Conservation (phyloP, 139 green algal genomes). For the Diplosphaera chodatii region DNA sequence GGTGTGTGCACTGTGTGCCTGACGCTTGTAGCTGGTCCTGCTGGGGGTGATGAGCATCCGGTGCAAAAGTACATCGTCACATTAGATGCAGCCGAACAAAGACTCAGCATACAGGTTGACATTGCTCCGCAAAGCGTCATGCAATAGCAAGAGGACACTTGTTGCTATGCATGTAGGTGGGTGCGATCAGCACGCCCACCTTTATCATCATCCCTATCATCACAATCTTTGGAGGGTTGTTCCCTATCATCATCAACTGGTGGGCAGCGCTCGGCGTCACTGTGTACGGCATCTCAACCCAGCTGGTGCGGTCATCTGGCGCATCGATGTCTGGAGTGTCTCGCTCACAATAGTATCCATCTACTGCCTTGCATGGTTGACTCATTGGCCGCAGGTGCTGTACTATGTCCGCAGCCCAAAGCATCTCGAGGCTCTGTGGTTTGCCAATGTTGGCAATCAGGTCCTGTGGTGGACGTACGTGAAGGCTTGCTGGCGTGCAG, state of each 20-base stretch:
- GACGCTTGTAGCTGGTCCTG: too few relatives aligned
- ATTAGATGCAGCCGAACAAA: too few relatives aligned
- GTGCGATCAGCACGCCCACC: slow-evolving; percentile 20
- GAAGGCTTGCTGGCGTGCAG: slow-evolving; percentile 15
- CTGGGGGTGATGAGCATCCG: too few relatives aligned
- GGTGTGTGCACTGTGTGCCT: too few relatives aligned
- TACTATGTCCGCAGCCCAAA: slow-evolving; percentile 11
- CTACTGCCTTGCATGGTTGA: too few relatives aligned
- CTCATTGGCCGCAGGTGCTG: background rate
- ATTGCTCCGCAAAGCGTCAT: too few relatives aligned
- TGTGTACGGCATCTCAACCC: slow-evolving; percentile 16
- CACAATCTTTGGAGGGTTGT: slow-evolving; percentile 28
- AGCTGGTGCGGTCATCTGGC: slow-evolving; percentile 9
- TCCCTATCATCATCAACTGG: slow-evolving; percentile 25
- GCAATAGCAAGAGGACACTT: too few relatives aligned
- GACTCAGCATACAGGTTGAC: too few relatives aligned
- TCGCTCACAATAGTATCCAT: too few relatives aligned
- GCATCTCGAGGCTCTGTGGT: slow-evolving; percentile 23
- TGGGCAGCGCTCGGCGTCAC: slow-evolving; percentile 19
- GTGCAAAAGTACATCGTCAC: too few relatives aligned
- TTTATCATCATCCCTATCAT: slow-evolving; percentile 34
- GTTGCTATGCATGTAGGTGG: slow-evolving; percentile 4
- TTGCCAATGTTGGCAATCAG: slow-evolving; percentile 28
- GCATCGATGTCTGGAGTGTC: too few relatives aligned
- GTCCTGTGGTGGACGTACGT: slow-evolving; percentile 34